phyloP scores from a whole-genome alignment of 2,329 filamentous ascomycete genomes.

The Helotiales sp. region DNA sequence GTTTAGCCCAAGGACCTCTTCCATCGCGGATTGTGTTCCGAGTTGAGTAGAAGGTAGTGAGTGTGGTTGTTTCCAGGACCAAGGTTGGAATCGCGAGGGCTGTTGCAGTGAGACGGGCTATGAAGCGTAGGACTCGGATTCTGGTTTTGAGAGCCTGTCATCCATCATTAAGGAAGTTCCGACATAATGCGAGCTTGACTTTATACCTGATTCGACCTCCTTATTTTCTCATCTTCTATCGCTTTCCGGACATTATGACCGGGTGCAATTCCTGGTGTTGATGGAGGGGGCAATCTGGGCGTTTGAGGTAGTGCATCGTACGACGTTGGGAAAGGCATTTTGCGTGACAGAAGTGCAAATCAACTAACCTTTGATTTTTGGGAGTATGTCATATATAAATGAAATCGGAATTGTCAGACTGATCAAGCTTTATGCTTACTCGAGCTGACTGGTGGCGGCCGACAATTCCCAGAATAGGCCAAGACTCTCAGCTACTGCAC shows the following conservation, averaged over 20 bases:
- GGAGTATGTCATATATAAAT: neutral
- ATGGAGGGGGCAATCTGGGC: neutral
- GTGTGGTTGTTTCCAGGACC: slow-evolving; percentile 15
- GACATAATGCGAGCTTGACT: neutral
- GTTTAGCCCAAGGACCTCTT: slow-evolving; percentile 17
- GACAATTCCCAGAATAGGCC: neutral
- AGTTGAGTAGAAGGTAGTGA: slow-evolving; percentile 14
- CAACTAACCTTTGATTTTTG: neutral
- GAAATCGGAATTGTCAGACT: neutral
- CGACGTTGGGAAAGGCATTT: neutral
- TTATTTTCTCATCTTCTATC: neutral
- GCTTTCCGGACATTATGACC: neutral
- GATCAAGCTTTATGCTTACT: neutral
- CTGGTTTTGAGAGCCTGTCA: slow-evolving; percentile 10
- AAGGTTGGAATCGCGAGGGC: slow-evolving; percentile 12
- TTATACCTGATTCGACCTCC: neutral
- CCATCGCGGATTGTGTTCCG: slow-evolving; percentile 6
- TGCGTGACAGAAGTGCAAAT: neutral
- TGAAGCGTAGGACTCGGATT: slow-evolving; percentile 15
- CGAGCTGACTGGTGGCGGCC: neutral
- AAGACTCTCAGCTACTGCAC: neutral
- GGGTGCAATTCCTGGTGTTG: neutral
- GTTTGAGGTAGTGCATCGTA: neutral
- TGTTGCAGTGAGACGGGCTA: slow-evolving; percentile 13
- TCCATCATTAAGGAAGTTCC: neutral